These are phyloP conservation scores for Termitomyces sp. DNA, from an alignment of 768 basidiomycete genomes.

Conservation along the genomic window DNA sequence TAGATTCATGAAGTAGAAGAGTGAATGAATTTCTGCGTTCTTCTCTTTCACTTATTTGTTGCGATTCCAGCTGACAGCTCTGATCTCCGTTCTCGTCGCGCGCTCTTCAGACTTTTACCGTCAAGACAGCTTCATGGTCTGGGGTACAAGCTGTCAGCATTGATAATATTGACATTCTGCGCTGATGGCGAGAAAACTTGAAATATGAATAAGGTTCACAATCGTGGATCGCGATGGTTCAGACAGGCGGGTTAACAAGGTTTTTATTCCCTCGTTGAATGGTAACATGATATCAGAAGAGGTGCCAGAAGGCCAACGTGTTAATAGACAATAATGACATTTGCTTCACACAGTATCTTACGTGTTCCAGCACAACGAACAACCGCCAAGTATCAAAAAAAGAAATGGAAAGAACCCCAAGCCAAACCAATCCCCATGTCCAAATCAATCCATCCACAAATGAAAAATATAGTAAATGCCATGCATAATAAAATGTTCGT, in stretches of 20 bases:
- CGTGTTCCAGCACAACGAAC: not conserved
- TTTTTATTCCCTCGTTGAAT: too few relatives aligned
- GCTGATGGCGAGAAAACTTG: not conserved
- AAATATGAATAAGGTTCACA: not conserved
- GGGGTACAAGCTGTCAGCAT: too few relatives aligned
- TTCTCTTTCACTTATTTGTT: not conserved
- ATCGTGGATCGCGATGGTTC: not conserved
- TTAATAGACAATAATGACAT: not conserved
- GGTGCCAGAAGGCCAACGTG: not conserved
- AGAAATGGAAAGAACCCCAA: not conserved
- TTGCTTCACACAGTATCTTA: not conserved
- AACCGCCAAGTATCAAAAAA: not conserved
- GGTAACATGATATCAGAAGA: not conserved
- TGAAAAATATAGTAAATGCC: constrained; percentile 1
- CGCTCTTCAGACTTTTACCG: not conserved
- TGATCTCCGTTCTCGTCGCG: not conserved
- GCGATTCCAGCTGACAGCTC: not conserved
- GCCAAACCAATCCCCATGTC: not conserved
- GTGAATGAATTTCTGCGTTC: not conserved
- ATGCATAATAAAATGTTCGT: constrained; percentile 1
- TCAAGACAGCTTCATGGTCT: not conserved
- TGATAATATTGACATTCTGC: too few relatives aligned
- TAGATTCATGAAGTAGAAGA: constrained; percentile 21
- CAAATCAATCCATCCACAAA: not conserved
- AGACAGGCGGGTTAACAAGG: too few relatives aligned